phyloP scores from a whole-genome alignment of 805 yeast genomes.

The Ogataea polymorpha region DNA sequence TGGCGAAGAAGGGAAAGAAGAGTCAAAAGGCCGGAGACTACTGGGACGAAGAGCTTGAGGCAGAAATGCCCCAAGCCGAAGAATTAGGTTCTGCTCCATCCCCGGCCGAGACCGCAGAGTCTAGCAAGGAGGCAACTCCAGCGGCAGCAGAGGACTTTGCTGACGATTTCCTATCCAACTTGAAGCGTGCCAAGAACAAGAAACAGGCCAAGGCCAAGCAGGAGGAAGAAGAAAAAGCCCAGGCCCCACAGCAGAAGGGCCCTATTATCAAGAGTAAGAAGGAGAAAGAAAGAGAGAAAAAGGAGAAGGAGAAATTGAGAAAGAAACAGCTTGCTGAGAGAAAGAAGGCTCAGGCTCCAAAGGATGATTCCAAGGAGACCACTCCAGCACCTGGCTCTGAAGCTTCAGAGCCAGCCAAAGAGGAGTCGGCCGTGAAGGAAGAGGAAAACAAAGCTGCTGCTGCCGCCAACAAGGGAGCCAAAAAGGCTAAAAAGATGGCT shows the following conservation, averaged over 20 bases:
- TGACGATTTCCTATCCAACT: conserved; percentile 77
- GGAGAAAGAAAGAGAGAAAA: conserved; percentile 93
- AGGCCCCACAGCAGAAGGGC: conserved; percentile 34
- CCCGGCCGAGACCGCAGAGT: conserved; percentile 23
- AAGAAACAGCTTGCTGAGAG: conserved; percentile 88
- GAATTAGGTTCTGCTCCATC: conserved; percentile 45
- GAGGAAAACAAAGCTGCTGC: conserved; percentile 35
- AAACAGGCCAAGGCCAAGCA: conserved; percentile 66
- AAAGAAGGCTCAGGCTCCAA: conserved; percentile 58
- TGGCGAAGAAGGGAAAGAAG: conserved; percentile 64
- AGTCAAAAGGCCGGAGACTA: conserved; percentile 63
- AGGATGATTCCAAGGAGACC: conserved; percentile 15
- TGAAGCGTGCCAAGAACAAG: conserved; percentile 76
- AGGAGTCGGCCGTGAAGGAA: conserved; percentile 33
- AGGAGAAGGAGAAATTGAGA: conserved; percentile 83
- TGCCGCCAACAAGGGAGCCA: conserved; percentile 33
- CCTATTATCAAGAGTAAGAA: conserved; percentile 85
- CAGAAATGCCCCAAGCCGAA: conserved; percentile 49
- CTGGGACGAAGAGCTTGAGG: conserved; percentile 76
- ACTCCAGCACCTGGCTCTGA: conserved; percentile 14
- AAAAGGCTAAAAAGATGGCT: conserved; percentile 66
- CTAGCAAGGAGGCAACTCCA: conserved; percentile 28
- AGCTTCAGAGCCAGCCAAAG: conserved; percentile 34
- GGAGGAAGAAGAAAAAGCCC: conserved; percentile 48
- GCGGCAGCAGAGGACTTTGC: conserved; percentile 45